Percentiles rank a stretch among this genome's conserved stretches.
These are phyloP conservation scores for Geosmithia morbida DNA, from an alignment of 2,329 filamentous ascomycete species.

Conservation along the genomic window DNA sequence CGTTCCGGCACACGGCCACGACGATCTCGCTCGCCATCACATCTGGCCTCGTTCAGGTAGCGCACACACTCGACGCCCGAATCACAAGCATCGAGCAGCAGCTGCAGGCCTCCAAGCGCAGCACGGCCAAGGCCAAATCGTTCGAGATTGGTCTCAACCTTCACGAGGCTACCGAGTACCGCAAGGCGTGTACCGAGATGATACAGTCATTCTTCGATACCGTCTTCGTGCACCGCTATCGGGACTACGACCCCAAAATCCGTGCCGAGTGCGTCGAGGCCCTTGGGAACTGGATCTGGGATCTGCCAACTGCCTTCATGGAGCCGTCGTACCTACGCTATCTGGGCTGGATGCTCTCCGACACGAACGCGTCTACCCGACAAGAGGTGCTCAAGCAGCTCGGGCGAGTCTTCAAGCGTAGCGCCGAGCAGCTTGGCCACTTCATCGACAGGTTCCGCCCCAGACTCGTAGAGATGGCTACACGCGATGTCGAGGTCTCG, in stretches of 20 bases:
- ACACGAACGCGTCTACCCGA: slow-evolving; percentile 58
- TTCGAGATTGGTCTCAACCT: slow-evolving; percentile 59
- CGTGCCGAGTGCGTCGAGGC: slow-evolving; percentile 78
- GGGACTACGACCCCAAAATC: slow-evolving; percentile 83
- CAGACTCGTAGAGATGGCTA: slow-evolving; percentile 85
- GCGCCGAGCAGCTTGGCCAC: slow-evolving; percentile 70
- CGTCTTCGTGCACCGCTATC: slow-evolving; percentile 89
- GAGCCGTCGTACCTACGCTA: slow-evolving; percentile 85
- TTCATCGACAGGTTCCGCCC: slow-evolving; percentile 88
- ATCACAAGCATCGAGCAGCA: slow-evolving; percentile 68
- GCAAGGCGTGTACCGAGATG: slow-evolving; percentile 53
- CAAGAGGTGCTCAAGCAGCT: slow-evolving; percentile 82
- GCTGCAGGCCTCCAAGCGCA: slow-evolving; percentile 57
- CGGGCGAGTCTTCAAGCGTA: slow-evolving; percentile 61
- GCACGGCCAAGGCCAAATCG: slow-evolving; percentile 65
- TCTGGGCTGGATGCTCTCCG: slow-evolving; percentile 88
- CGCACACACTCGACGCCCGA: slow-evolving; percentile 53
- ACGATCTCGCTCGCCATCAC: slow-evolving; percentile 70
- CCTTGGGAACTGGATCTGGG: slow-evolving; percentile 77
- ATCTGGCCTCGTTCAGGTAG: slow-evolving; percentile 61
- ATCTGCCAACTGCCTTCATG: slow-evolving; percentile 76
- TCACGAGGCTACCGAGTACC: slow-evolving; percentile 53
- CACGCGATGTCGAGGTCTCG: slow-evolving; percentile 64
- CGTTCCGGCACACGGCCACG: slow-evolving; percentile 89
- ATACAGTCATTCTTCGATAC: slow-evolving; percentile 83